Base-by-base conservation (phyloP, 2,329 filamentous ascomycete species). In the Stachybotrys elegans region DNA sequence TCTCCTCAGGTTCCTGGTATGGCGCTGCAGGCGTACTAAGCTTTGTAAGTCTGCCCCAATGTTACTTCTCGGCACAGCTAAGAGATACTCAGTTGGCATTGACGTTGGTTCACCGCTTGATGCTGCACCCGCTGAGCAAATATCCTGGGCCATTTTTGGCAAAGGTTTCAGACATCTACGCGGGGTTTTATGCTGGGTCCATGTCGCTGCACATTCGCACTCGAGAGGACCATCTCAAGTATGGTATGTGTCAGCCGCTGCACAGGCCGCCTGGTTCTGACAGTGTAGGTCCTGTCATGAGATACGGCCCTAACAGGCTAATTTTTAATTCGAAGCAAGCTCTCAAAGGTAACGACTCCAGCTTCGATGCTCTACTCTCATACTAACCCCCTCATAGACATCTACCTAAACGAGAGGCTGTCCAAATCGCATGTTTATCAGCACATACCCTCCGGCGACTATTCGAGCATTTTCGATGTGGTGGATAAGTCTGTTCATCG, bases 311-410 rank as follows among this genome's bases (percentile, higher is more conserved):
- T 6, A 40, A 40, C 22, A 16, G 38, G 22, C 38, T 40, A 9
- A 23, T 40, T 5, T 40, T 40, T 14, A 40, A 16, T 17, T 40
- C 38, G 22, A n/a, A n/a, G 12, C 9, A 40, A 29, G 38, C 38
- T n/a, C 6, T 27, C 8, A 22, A 40, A 6, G 38, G 38, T 40
- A 29, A 12, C n/a, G n/a, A n/a, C n/a, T n/a, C n/a, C n/a, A n/a
- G n/a, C n/a, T n/a, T n/a, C n/a, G n/a, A n/a, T n/a, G n/a, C n/a
- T n/a, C n/a, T n/a, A n/a, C 25, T 29, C n/a, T 29, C 11, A 11
- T 29, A n/a, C 31, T 34, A 16, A 34, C 31, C 5, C 25, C n/a
- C 4, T 34, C 13, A 7, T 13, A 40, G 38, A 40, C 22, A 40
- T 40, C 22, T 40, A 40, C 17, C 17, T 27, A 22, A 40, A 40